Evolutionary conservation across 306 rosid species (phyloP).

Genomic region (Vigna reflexopilosa): DNA sequence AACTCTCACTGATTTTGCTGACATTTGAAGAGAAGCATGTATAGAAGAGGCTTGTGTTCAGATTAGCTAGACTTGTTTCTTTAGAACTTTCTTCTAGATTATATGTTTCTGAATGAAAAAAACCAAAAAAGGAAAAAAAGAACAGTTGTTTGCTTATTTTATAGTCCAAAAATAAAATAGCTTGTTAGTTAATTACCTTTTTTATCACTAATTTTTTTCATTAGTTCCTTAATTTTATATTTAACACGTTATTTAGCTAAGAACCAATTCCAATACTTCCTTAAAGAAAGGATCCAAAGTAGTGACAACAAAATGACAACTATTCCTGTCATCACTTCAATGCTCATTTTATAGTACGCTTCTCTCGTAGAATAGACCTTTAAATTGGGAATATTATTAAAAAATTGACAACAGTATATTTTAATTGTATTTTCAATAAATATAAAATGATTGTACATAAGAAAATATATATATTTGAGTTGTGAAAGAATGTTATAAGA

Average conservation of each 20-base stretch:
- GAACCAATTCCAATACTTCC: constrained; percentile 24
- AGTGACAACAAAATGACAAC: constrained; percentile 37
- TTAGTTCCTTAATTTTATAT: not conserved
- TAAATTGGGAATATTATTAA: not conserved
- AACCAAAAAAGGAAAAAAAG: not conserved
- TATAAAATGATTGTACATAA: no score
- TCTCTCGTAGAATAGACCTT: not conserved
- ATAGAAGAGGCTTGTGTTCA: constrained; percentile 43
- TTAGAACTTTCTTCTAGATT: constrained; percentile 6
- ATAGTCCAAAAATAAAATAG: constrained; percentile 3
- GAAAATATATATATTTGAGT: no score
- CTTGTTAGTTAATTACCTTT: not conserved
- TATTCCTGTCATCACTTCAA: constrained; percentile 21
- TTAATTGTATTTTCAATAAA: no score
- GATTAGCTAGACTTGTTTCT: constrained; percentile 34
- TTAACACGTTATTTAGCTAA: not conserved
- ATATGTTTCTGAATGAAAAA: not conserved
- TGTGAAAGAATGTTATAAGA: no score
- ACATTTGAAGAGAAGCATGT: constrained; percentile 44
- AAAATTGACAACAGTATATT: no score
- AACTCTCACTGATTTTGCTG: constrained; percentile 34
- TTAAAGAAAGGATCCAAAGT: constrained; percentile 25
- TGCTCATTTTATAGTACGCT: constrained; percentile 12
- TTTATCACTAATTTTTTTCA: not conserved
- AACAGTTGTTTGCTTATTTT: constrained; percentile 23